phyloP scores from a whole-genome alignment of 169 alveolate genomes.

The Plasmodium vivax region DNA sequence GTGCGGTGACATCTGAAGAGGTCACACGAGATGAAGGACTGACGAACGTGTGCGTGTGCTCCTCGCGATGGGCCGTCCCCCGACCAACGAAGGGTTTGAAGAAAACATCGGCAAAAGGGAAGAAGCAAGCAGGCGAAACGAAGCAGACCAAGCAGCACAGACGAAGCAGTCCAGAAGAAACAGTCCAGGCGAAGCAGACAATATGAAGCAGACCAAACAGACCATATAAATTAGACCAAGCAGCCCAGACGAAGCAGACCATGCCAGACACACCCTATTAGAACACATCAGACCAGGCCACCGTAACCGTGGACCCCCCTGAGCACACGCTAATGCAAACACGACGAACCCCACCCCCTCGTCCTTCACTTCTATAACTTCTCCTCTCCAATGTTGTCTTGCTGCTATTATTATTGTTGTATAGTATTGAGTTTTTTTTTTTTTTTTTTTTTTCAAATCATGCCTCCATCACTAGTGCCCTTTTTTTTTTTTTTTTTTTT shows the following conservation, averaged over 20 bases:
- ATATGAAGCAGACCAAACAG: not conserved
- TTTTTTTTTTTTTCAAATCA: not conserved
- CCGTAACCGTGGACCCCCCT: not conserved
- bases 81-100: not conserved
- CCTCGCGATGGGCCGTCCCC: not conserved
- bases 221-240: not conserved
- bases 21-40: not conserved
- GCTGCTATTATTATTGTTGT: not conserved
- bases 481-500: not conserved
- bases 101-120: not conserved
- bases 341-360: not conserved
- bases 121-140: not conserved
- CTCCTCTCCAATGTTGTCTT: not conserved
- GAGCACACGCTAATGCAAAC: not conserved
- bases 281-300: not conserved
- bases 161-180: not conserved
- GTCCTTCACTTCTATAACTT: not conserved
- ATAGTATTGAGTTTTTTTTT: not conserved
- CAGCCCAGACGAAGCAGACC: not conserved
- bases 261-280: not conserved
- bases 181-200: not conserved
- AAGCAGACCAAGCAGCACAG: not conserved
- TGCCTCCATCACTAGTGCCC: too few relatives aligned
- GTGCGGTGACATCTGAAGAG: slow-evolving; percentile 92
- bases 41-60: not conserved